phyloP scores from a whole-genome alignment of 2,329 filamentous ascomycete species.

The Fusarium vanettenii region DNA sequence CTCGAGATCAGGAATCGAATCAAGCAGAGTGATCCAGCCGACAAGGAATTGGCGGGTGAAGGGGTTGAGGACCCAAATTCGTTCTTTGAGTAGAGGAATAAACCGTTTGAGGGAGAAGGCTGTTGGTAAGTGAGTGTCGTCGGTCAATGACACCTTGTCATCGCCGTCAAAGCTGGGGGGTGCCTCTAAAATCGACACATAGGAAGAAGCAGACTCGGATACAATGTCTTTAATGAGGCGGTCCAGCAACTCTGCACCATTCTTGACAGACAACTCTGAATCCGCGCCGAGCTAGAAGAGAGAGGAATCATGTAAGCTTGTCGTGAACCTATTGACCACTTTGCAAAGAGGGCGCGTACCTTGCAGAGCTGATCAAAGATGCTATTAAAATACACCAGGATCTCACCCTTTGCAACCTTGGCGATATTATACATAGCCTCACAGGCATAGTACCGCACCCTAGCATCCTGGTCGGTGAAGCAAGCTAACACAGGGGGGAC shows the following conservation, averaged over 20 bases:
- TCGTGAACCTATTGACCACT: not conserved
- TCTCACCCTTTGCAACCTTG: slow-evolving; percentile 98
- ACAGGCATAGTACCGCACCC: slow-evolving; percentile 97
- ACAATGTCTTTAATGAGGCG: slow-evolving; percentile 97
- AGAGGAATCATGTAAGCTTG: not conserved
- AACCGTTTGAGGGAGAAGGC: slow-evolving; percentile 93
- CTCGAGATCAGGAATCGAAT: slow-evolving; percentile 96
- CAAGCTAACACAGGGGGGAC: slow-evolving; percentile 96
- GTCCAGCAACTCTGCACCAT: slow-evolving; percentile 94
- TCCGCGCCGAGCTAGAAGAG: slow-evolving; percentile 84
- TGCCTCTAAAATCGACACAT: slow-evolving; percentile 86
- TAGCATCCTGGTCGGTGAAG: slow-evolving; percentile 97
- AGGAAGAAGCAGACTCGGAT: slow-evolving; percentile 92
- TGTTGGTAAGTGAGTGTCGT: slow-evolving; percentile 71
- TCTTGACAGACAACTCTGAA: slow-evolving; percentile 96
- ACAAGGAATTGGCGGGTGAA: slow-evolving; percentile 96
- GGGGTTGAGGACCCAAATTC: slow-evolving; percentile 93
- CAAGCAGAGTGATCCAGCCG: slow-evolving; percentile 92
- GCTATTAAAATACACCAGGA: slow-evolving; percentile 96
- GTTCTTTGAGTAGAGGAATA: slow-evolving; percentile 91
- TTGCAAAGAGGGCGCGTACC: slow-evolving; percentile 58
- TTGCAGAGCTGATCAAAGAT: slow-evolving; percentile 98
- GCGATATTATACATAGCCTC: slow-evolving; percentile 99
- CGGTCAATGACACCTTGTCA: slow-evolving; percentile 59
- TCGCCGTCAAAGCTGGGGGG: slow-evolving; percentile 58